These are phyloP conservation scores for Trametes gibbosa DNA, from an alignment of 768 basidiomycete species.

Conservation along the genomic window DNA sequence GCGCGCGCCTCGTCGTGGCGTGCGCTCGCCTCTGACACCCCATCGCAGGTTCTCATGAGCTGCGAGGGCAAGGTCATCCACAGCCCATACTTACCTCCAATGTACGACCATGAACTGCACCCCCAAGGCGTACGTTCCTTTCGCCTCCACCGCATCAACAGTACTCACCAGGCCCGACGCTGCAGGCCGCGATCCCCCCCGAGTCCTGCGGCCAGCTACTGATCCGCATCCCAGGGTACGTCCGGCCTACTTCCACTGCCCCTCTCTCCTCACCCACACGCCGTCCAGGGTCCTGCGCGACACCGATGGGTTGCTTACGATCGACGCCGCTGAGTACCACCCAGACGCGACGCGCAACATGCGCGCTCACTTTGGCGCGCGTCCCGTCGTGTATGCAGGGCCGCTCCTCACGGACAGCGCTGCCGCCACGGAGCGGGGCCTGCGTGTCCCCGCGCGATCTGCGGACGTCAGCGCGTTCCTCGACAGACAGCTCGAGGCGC, in stretches of 20 bases:
- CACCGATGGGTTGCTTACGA: conserved; percentile 1
- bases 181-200: background rate
- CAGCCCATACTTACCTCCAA: conserved; percentile 17
- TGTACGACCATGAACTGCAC: conserved; percentile 21
- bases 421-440: background rate
- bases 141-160: too few relatives aligned
- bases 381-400: conserved; percentile 8
- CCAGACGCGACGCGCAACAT: background rate
- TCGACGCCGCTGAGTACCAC: conserved; percentile 13
- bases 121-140: conserved; percentile 17
- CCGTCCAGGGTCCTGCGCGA: background rate
- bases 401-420: conserved; percentile 18
- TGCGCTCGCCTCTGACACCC: background rate
- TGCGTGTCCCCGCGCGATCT: background rate
- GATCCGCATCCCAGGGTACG: background rate
- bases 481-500: background rate
- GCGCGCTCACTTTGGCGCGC: background rate
- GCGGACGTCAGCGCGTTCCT: conserved; percentile 17
- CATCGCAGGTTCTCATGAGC: background rate
- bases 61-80: conserved; percentile 1
- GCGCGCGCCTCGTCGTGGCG: too few relatives aligned
- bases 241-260: background rate
- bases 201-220: background rate
- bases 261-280: background rate
- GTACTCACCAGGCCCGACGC: background rate